These are phyloP conservation scores for Yarrowia keelungensis DNA, from an alignment of 805 yeast genomes.

Conservation along the genomic window DNA sequence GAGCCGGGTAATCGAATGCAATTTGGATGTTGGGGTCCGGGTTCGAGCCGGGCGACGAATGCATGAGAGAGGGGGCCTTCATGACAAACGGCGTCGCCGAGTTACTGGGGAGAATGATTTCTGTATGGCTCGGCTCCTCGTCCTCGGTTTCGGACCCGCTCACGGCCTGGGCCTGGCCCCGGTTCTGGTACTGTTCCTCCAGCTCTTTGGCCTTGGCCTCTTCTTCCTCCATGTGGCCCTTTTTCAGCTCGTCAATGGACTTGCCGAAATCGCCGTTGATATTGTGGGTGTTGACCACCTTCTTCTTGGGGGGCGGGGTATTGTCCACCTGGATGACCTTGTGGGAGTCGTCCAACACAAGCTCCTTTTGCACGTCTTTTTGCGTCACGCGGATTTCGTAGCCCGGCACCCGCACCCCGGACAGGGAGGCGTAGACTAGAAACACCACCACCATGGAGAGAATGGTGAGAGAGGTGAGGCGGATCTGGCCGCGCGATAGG, in stretches of 20 bases:
- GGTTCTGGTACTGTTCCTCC: constrained; percentile 36
- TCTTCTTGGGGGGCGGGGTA: neutral
- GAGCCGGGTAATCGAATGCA: constrained; percentile 33
- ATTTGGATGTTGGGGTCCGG: constrained; percentile 37
- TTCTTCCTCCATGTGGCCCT: constrained; percentile 34
- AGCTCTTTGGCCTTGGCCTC: constrained; percentile 28
- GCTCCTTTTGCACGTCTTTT: neutral
- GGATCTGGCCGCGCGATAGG: constrained; percentile 34
- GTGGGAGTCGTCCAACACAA: too few relatives aligned
- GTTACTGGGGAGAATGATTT: constrained; percentile 21
- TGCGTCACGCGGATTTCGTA: constrained; percentile 15
- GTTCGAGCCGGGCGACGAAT: constrained; percentile 32
- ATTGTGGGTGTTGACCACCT: constrained; percentile 18
- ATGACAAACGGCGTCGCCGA: constrained; percentile 35
- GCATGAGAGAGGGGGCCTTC: constrained; percentile 36
- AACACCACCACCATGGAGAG: constrained; percentile 32
- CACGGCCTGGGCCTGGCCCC: constrained; percentile 36
- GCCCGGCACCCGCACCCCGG: constrained; percentile 13
- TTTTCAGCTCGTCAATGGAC: constrained; percentile 30
- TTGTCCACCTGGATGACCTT: too few relatives aligned
- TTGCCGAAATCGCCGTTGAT: constrained; percentile 30
- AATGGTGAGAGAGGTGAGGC: constrained; percentile 19
- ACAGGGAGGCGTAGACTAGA: constrained; percentile 24
- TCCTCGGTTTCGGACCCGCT: constrained; percentile 20
- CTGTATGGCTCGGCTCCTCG: constrained; percentile 29